Percentiles rank a stretch among this genome's conserved stretches.
These are phyloP conservation scores for Torulaspora franciscae DNA, from an alignment of 805 yeast species.

Conservation along the genomic window DNA sequence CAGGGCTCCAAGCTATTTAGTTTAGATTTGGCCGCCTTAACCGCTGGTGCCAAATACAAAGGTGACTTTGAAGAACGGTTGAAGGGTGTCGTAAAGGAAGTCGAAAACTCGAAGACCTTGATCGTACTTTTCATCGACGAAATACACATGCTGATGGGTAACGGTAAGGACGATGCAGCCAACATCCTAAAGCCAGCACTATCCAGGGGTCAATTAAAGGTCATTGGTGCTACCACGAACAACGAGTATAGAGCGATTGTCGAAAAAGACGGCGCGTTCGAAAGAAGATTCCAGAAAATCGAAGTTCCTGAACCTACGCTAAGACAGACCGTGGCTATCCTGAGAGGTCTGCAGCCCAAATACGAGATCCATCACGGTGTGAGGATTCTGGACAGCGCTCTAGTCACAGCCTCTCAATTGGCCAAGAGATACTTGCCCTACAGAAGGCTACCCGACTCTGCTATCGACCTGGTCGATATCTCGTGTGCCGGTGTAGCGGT, in stretches of 20 bases:
- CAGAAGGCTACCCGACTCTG: conserved; percentile 94
- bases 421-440: conserved; percentile 93
- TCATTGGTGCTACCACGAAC: conserved; percentile 97
- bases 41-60: conserved; percentile 98
- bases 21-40: conserved; percentile 89
- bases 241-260: conserved; percentile 89
- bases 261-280: conserved; percentile 97
- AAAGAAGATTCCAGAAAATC: conserved; percentile 94
- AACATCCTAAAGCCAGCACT: conserved; percentile 94
- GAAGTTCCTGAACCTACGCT: conserved; percentile 93
- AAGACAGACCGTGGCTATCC: conserved; percentile 88
- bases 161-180: conserved; percentile 96
- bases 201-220: conserved; percentile 93
- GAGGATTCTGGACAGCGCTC: conserved; percentile 87
- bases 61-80: conserved; percentile 98
- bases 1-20: conserved; percentile 79
- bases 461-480: conserved; percentile 93
- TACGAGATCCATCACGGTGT: conserved; percentile 98
- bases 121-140: conserved; percentile 93
- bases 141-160: conserved; percentile 99
- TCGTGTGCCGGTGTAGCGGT: conserved; percentile 97
- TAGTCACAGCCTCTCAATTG: conserved; percentile 89
- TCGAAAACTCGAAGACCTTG: conserved; percentile 79
- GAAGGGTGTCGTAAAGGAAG: conserved; percentile 92
- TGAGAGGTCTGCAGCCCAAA: conserved; percentile 91